A percentile compares a stretch with the other conserved stretches of the same genome.
phyloP scores from a whole-genome alignment of 805 yeast species.

The Hanseniaspora hatyaiensis region DNA sequence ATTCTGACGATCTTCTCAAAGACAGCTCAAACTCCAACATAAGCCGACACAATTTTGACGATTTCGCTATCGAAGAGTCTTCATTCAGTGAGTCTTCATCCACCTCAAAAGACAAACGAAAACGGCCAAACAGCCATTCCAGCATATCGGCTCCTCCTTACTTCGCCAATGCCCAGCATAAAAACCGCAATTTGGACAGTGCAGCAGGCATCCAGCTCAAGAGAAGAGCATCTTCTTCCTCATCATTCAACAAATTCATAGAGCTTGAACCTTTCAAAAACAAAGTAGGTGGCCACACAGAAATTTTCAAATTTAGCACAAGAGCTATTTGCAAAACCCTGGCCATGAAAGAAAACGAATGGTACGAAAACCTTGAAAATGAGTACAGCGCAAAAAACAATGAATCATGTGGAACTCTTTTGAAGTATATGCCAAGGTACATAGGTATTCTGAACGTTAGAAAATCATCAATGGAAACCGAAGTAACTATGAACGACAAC shows the following conservation, averaged over 20 bases:
- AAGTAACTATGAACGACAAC: constrained; percentile 85
- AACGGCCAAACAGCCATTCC: constrained; percentile 8
- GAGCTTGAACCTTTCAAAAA: constrained; percentile 84
- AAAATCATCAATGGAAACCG: constrained; percentile 41
- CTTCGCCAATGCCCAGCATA: constrained; percentile 15
- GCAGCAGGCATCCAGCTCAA: constrained; percentile 20
- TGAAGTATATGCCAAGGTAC: constrained; percentile 82
- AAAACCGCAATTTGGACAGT: constrained; percentile 8
- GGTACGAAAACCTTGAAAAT: constrained; percentile 85
- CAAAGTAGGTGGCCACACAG: constrained; percentile 97
- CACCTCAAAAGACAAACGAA: constrained; percentile 2
- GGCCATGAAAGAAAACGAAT: constrained; percentile 75
- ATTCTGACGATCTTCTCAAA: constrained; percentile 13
- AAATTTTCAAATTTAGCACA: constrained; percentile 81
- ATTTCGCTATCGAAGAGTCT: neutral
- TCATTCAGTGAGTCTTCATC: neutral
- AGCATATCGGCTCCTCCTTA: constrained; percentile 1
- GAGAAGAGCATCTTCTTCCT: constrained; percentile 25
- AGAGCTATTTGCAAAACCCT: constrained; percentile 90
- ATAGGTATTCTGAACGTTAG: constrained; percentile 91
- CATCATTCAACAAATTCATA: constrained; percentile 31
- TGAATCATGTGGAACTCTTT: constrained; percentile 53
- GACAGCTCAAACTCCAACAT: neutral
- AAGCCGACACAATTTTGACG: no score
- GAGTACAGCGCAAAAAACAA: constrained; percentile 1